Conservation (phyloP, 768 basidiomycete genomes). For the Tulasnella sp. region DNA sequence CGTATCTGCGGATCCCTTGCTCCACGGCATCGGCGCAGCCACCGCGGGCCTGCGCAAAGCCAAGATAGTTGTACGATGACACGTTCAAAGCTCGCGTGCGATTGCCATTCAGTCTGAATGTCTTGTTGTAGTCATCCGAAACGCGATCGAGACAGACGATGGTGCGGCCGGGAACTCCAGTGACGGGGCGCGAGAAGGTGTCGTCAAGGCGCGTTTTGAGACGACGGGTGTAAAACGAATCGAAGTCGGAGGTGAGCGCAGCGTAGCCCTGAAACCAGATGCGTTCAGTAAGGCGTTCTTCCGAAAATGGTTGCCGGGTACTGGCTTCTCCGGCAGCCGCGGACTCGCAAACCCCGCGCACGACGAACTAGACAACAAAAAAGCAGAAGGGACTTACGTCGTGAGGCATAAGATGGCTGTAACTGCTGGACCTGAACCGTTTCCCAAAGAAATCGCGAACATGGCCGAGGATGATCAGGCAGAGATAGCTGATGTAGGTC, state of each 20-base stretch:
- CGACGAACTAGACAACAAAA: background rate
- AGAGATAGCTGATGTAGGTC: slow-evolving; percentile 86
- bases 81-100: slow-evolving; percentile 87
- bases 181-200: slow-evolving; percentile 85
- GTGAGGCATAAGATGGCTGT: slow-evolving; percentile 69
- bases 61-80: slow-evolving; percentile 98
- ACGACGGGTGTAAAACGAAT: slow-evolving; percentile 97
- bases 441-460: slow-evolving; percentile 93
- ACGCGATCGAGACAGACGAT: slow-evolving; percentile 74
- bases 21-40: slow-evolving; percentile 93
- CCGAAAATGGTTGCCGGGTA: background rate
- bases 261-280: slow-evolving; percentile 67
- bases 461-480: slow-evolving; percentile 86
- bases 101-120: slow-evolving; percentile 62
- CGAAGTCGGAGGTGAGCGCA: slow-evolving; percentile 93
- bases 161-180: slow-evolving; percentile 91
- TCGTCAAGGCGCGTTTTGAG: slow-evolving; percentile 91
- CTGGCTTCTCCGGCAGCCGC: background rate
- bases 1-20: slow-evolving; percentile 67
- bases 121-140: slow-evolving; percentile 69
- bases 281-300: slow-evolving; percentile 5
- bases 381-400: slow-evolving; percentile 44
- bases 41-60: slow-evolving; percentile 87
- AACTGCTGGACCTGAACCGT: slow-evolving; percentile 51
- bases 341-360: background rate